Percentiles rank a stretch among this genome's conserved stretches.
Conservation (phyloP, 202 grass and related monocot species). For the Saccharum hybrid region DNA sequence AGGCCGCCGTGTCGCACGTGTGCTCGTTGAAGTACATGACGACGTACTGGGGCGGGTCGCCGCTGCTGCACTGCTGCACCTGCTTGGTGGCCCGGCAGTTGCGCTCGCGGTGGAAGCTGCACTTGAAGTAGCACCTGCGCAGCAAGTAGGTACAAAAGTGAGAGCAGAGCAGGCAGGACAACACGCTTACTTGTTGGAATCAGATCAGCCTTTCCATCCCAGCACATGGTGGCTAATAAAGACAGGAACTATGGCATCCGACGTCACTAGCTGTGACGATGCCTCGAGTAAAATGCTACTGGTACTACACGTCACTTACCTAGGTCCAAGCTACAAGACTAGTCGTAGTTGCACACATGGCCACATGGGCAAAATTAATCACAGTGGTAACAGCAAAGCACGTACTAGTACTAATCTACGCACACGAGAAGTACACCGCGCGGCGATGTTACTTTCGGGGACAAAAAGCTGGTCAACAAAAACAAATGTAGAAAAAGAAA, state of each 20-base stretch:
- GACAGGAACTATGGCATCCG: neutral
- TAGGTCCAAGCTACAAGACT: neutral
- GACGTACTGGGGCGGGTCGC: constrained; percentile 40
- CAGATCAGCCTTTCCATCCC: neutral
- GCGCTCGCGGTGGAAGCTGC: constrained; percentile 55
- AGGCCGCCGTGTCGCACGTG: constrained; percentile 52
- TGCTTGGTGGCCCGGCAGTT: constrained; percentile 63
- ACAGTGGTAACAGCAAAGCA: neutral
- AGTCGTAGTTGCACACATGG: neutral
- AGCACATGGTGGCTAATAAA: neutral
- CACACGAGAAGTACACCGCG: neutral
- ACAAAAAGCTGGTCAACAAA: neutral
- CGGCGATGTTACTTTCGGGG: neutral
- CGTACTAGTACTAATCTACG: neutral
- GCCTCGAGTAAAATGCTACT: neutral
- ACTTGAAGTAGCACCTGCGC: constrained; percentile 76
- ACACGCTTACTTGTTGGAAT: constrained; percentile 28
- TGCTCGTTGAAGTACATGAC: constrained; percentile 66
- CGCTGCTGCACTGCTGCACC: constrained; percentile 54
- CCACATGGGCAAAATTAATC: neutral
- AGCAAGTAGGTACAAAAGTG: neutral
- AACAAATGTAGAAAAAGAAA: neutral
- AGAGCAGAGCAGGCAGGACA: neutral
- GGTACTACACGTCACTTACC: neutral
- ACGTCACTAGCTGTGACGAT: constrained; percentile 43